Conservation (phyloP, 2,329 filamentous ascomycete genomes). For the Scleromitrula shiraiana region DNA sequence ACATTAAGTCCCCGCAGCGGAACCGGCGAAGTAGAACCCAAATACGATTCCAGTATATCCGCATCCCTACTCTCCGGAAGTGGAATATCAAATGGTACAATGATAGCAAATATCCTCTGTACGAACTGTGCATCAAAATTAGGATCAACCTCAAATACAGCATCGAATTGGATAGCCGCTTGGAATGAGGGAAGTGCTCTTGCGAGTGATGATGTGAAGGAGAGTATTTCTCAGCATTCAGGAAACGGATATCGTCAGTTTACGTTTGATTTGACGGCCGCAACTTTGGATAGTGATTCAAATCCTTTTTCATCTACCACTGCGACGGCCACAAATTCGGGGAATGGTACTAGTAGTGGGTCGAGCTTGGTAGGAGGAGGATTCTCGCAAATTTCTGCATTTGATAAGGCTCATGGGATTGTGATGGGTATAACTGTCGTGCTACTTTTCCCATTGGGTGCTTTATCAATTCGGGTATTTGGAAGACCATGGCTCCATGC, state of each 20-base stretch:
- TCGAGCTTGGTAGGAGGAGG: neutral
- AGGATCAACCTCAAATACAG: constrained; percentile 13
- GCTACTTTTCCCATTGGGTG: constrained; percentile 51
- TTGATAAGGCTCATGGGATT: constrained; percentile 43
- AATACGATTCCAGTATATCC: constrained; percentile 33
- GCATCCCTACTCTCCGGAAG: constrained; percentile 40
- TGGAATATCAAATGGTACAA: constrained; percentile 43
- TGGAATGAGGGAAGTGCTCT: constrained; percentile 22
- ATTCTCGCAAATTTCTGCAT: constrained; percentile 8
- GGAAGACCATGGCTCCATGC: constrained; percentile 45
- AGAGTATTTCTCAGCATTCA: constrained; percentile 18
- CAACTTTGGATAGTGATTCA: constrained; percentile 16
- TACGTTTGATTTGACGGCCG: constrained; percentile 22
- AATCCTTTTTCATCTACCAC: constrained; percentile 21
- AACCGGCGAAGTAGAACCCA: constrained; percentile 37
- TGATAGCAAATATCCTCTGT: constrained; percentile 51
- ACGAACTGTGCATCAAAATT: constrained; percentile 16
- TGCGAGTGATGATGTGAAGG: constrained; percentile 14
- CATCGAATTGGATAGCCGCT: constrained; percentile 24
- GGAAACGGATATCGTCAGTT: constrained; percentile 11
- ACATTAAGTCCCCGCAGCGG: constrained; percentile 46
- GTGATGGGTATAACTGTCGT: constrained; percentile 54
- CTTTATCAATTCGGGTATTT: constrained; percentile 51
- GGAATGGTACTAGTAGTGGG: neutral
- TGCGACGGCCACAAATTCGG: constrained; percentile 4